phyloP scores from a whole-genome alignment of 1,139 yeast species.

The Diutina scorzettiae region DNA sequence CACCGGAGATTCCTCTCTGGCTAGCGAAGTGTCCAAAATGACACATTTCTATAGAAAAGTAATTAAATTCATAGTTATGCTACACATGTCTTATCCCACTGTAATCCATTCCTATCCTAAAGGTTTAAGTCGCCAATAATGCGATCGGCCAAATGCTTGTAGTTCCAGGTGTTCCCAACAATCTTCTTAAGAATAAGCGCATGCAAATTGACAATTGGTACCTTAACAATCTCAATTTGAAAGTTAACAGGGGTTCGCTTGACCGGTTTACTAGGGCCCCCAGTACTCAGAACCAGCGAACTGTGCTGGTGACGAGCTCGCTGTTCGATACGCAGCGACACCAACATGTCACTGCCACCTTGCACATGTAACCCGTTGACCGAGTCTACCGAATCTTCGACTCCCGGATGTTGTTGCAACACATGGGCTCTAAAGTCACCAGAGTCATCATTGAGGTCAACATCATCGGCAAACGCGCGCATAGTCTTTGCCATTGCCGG shows the following conservation, averaged over 20 bases:
- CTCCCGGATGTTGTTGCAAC: slow-evolving; percentile 13
- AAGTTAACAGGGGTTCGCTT: slow-evolving; percentile 53
- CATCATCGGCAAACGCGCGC: slow-evolving; percentile 24
- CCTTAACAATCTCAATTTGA: slow-evolving; percentile 87
- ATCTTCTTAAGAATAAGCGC: slow-evolving; percentile 94
- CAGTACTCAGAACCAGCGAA: slow-evolving; percentile 11
- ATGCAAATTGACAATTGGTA: slow-evolving; percentile 78
- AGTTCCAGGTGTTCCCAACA: slow-evolving; percentile 92
- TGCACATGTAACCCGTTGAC: slow-evolving; percentile 34
- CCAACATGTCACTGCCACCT: slow-evolving; percentile 57
- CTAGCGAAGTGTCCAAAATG: no score
- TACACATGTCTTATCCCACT: no score
- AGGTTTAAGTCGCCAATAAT: slow-evolving; percentile 69
- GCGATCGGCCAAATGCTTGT: slow-evolving; percentile 85
- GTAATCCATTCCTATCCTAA: slow-evolving; percentile 13
- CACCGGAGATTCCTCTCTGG: no score
- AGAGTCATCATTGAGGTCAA: slow-evolving; percentile 23
- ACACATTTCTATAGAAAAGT: no score
- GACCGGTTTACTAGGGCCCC: slow-evolving; percentile 7
- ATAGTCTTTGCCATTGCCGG: slow-evolving; percentile 37
- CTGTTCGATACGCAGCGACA: slow-evolving; percentile 49
- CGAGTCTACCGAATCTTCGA: slow-evolving; percentile 54
- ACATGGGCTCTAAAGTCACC: slow-evolving; percentile 17
- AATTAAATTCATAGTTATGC: no score
- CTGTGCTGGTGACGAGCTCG: slow-evolving; percentile 25